These are phyloP conservation scores for Raffaelea albimanens DNA, from an alignment of 2,329 filamentous ascomycete species.

Conservation along the genomic window DNA sequence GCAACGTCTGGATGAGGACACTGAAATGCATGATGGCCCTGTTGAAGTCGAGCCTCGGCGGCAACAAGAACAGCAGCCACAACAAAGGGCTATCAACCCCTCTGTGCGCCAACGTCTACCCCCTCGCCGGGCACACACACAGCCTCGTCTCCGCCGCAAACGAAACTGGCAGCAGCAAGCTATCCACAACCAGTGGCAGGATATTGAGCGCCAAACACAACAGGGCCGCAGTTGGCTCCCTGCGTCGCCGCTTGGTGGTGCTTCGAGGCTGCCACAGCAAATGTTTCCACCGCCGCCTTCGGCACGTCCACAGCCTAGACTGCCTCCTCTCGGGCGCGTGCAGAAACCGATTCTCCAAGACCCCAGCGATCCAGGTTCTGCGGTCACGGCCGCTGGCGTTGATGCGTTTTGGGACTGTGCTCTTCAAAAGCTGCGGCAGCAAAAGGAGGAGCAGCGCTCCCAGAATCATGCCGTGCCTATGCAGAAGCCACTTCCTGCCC, in stretches of 20 bases:
- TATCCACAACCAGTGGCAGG: neutral
- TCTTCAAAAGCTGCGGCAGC: neutral
- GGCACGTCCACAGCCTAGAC: too few relatives aligned
- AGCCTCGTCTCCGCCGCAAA: neutral
- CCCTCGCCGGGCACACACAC: neutral
- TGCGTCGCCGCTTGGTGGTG: too few relatives aligned
- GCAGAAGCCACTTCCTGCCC: neutral
- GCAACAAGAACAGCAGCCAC: neutral
- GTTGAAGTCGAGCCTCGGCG: neutral
- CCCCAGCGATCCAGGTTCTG: neutral
- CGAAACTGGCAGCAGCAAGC: too few relatives aligned
- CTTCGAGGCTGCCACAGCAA: too few relatives aligned
- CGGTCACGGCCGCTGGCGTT: neutral
- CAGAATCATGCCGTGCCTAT: neutral
- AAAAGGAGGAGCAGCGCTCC: neutral
- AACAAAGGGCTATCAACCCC: too few relatives aligned
- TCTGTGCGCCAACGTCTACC: too few relatives aligned
- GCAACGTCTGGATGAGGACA: too few relatives aligned
- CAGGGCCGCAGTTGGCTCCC: neutral
- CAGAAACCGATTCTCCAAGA: neutral
- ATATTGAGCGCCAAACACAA: neutral
- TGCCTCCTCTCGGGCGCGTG: too few relatives aligned
- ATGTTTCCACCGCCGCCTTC: neutral
- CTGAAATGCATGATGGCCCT: too few relatives aligned
- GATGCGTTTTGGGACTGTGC: conserved; percentile 2